Evolutionary conservation across 768 basidiomycete species (phyloP), one percentile per base, ranked within the genome.

Genomic region (Russula abietina): DNA sequence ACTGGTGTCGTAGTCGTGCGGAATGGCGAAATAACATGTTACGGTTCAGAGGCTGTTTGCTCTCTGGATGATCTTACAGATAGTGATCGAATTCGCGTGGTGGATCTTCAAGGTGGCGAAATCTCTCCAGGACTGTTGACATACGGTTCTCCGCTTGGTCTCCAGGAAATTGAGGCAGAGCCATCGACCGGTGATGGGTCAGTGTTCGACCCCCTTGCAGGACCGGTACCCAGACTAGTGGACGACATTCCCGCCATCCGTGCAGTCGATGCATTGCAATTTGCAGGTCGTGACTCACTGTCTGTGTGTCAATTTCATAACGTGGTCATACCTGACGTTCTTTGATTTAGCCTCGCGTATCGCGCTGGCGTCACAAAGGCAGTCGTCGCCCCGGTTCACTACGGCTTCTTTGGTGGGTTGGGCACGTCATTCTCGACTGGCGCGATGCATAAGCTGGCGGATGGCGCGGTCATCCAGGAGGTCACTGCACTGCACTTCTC

Each of bases 211-310:
- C 80, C 83, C 17, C 59, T 75, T 65, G 50, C 71, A 61, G 66
- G 61, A 45, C 38, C 57, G 11, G 70, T 77, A 14, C 80, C 81
- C 10, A 61, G 60, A 2, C 65, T 81, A 39, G 60, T 76, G 16
- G 73, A 68, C 3, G 71, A 72, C 30, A 74, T 73, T 33, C 72
- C 76, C 3, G 71, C 81, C n/a, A 74, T 82, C 26, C 78, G 78
- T 38, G 92, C 88, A 10, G 80, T 81, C 4, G 91, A 94, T 70
- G 91, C 92, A 0, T 77, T 90, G 36, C 80, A 81, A 62, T 91
- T 88, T 68, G 78, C 78, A 2, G 81, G 85, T 19, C 82, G 84
- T 11, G 79, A 84, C 57, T 76, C 80, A 19, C 70, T 85, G 85
- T 85, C 67, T 65, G 77, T 69, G 30, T 59, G 26, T 19, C 51